phyloP scores from a whole-genome alignment of 1,139 yeast species.

The Geotrichum fermentans region DNA sequence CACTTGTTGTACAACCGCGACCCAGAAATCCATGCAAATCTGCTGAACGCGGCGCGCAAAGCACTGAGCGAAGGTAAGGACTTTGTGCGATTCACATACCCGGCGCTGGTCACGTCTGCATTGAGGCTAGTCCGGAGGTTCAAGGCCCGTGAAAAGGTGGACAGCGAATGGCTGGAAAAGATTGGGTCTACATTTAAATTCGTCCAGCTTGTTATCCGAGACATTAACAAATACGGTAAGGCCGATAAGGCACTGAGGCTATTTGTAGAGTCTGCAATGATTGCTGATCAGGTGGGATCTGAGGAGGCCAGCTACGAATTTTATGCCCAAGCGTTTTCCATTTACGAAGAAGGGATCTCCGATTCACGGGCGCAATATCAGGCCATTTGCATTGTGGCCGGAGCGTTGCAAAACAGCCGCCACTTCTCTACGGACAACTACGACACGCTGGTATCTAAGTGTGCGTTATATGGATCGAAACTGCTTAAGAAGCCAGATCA shows the following conservation, averaged over 20 bases:
- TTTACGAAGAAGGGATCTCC: conserved; percentile 74
- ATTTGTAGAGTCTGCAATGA: conserved; percentile 45
- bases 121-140: conserved; percentile 55
- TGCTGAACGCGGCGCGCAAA: conserved; percentile 54
- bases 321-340: conserved; percentile 79
- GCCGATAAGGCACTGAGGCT: conserved; percentile 49
- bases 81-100: conserved; percentile 58
- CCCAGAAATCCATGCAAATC: conserved; percentile 49
- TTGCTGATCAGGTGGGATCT: conserved; percentile 69
- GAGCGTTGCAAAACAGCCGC: conserved; percentile 57
- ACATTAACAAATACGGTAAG: conserved; percentile 52
- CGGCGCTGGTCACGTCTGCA: conserved; percentile 61
- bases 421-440: conserved; percentile 58
- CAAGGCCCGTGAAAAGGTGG: conserved; percentile 29
- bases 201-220: conserved; percentile 65
- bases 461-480: conserved; percentile 84
- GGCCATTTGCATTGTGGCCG: conserved; percentile 52
- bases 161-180: conserved; percentile 34
- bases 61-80: conserved; percentile 42
- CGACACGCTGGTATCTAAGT: conserved; percentile 74
- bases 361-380: conserved; percentile 59
- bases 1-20: conserved; percentile 54
- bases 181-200: conserved; percentile 62
- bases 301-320: conserved; percentile 79
- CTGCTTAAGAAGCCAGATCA: conserved; percentile 89